Conservation (phyloP, 345 rosid genomes). For the Eucalyptus brandiana region DNA sequence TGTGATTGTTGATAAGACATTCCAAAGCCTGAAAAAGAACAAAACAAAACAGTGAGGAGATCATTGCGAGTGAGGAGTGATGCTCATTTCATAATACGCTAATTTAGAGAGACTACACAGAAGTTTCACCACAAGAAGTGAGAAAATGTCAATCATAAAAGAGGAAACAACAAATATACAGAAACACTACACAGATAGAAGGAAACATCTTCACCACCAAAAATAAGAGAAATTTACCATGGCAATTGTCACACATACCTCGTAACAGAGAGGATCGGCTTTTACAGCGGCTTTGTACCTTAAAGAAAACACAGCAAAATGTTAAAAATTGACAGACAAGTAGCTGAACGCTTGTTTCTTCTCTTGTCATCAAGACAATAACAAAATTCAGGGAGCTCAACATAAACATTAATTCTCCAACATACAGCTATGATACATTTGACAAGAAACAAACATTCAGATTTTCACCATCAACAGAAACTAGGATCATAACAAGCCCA, state of each 20-base stretch:
- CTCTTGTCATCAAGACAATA: background rate
- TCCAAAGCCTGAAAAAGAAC: slow-evolving; percentile 70
- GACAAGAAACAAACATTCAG: background rate
- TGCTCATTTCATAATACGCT: background rate
- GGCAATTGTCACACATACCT: slow-evolving; percentile 30
- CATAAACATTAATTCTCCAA: background rate
- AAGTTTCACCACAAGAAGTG: background rate
- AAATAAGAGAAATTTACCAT: background rate
- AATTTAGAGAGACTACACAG: background rate
- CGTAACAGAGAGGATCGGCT: slow-evolving; percentile 96
- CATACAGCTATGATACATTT: background rate
- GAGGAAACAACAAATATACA: background rate
- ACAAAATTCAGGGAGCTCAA: background rate
- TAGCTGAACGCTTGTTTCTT: background rate
- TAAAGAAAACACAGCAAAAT: slow-evolving; percentile 1
- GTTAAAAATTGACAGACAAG: background rate
- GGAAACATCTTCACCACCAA: background rate
- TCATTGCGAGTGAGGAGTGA: background rate
- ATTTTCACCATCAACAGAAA: background rate
- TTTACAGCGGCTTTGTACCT: slow-evolving; percentile 98
- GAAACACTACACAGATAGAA: background rate
- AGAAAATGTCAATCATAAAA: background rate
- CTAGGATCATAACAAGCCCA: background rate
- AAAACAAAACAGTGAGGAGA: background rate
- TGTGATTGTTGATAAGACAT: slow-evolving; percentile 87